Base-by-base conservation (phyloP, 192 early-diverging fungal species). In the Coemansia sp. region DNA sequence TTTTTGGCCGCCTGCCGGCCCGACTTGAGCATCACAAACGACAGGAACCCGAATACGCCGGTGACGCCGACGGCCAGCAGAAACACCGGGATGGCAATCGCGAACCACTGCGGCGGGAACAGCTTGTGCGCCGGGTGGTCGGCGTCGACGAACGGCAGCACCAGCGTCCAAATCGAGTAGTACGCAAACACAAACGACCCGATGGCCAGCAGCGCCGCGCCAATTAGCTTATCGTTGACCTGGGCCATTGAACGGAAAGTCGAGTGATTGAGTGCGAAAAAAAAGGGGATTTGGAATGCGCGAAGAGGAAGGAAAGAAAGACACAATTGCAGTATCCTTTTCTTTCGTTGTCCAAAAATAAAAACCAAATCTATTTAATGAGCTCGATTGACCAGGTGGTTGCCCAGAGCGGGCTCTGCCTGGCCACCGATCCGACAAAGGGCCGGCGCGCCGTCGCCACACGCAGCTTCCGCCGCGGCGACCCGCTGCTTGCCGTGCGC, bases 131-230 rank as follows among this genome's bases (percentile, higher is more conserved):
- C 58, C 5, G 85, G 81, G 71, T 91, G 84, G 31, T 79, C 78
- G 55, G 80, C 80, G 60, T 90, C 89, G 8, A 93, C 85, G 51
- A 94, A 92, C 22, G 92, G 92, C 32, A 96, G 84, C 19, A 94
- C 73, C 27, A 96, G 79, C 1, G 88, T 87, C 94, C 94, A 96
- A 42, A 86, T 75, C 15, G 91, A 86, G 75, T 94, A 96, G 68
- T 96, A 96, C 41, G 81, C 54, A 67, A 94, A 94, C 36, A 93
- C 84, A 35, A 83, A 69, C 20, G 83, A 67, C 34, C 87, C 86
- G 44, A 90, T 57, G 7, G 79, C 72, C 34, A 92, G 76, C 15
- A 92, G 71, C 38, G 75, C 71, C 10, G 83, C 87, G 15, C 94
- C 94, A 22, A 93, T 83, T 19, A 87, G 67, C 70, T 86, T 84